Percentiles rank a stretch among this genome's conserved stretches.
phyloP scores from a whole-genome alignment of 2,329 filamentous ascomycete species.

The Dactylellina haptotyla region DNA sequence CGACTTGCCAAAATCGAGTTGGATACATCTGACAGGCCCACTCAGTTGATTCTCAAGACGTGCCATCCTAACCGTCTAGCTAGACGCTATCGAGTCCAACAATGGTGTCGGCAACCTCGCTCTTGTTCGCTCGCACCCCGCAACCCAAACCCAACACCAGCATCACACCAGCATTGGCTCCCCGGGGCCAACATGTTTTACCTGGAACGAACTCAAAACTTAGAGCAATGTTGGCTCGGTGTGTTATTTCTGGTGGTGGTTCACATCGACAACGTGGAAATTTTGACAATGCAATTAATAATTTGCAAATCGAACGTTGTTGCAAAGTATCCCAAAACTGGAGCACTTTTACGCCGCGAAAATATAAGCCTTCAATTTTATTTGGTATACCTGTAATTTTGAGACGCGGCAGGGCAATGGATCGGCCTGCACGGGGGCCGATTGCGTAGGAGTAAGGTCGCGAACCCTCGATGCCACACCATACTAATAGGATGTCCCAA shows the following conservation, averaged over 20 bases:
- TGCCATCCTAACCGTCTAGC: constrained; percentile 40
- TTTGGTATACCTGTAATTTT: too few relatives aligned
- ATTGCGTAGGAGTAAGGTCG: constrained; percentile 47
- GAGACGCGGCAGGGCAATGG: neutral
- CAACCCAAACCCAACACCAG: constrained; percentile 9
- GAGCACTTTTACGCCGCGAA: too few relatives aligned
- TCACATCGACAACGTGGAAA: too few relatives aligned
- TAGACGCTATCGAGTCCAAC: constrained; percentile 30
- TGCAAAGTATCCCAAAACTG: too few relatives aligned
- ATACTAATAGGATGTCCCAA: constrained; percentile 29
- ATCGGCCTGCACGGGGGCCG: constrained; percentile 18
- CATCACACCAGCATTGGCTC: neutral
- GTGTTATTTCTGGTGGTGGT: too few relatives aligned
- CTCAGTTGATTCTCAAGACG: constrained; percentile 27
- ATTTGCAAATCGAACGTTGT: too few relatives aligned
- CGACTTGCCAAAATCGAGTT: constrained; percentile 34
- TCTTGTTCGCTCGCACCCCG: neutral
- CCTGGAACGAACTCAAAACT: too few relatives aligned
- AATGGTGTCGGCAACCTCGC: constrained; percentile 11
- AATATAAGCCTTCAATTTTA: too few relatives aligned
- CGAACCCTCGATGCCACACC: constrained; percentile 49
- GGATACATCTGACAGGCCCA: constrained; percentile 40
- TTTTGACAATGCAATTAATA: too few relatives aligned
- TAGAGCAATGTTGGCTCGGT: too few relatives aligned
- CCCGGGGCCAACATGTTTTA: neutral